Evolutionary conservation across 2,329 filamentous ascomycete genomes (phyloP).

Genomic region (Calonectria henricotiae): DNA sequence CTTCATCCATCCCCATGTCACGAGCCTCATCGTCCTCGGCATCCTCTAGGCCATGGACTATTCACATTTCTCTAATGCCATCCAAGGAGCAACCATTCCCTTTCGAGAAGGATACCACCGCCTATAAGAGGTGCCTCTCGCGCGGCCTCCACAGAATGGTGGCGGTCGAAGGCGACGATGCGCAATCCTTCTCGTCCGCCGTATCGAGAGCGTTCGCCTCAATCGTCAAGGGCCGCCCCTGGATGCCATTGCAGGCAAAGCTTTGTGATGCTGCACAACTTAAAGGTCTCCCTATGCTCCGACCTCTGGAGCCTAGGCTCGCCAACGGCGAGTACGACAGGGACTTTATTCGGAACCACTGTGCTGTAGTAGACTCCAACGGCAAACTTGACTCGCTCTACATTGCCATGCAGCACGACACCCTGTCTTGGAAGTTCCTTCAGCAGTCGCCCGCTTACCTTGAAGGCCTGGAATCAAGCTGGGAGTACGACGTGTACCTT

Average conservation of each 20-base stretch:
- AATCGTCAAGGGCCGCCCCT: conserved; percentile 67
- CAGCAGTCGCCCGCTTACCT: conserved; percentile 66
- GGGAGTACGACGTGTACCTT: conserved; percentile 68
- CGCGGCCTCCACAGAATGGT: conserved; percentile 74
- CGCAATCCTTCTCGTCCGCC: conserved; percentile 66
- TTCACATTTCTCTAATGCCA: conserved; percentile 74
- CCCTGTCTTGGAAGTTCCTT: conserved; percentile 72
- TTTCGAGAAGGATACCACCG: conserved; percentile 75
- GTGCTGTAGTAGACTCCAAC: conserved; percentile 70
- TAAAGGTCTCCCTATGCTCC: conserved; percentile 73
- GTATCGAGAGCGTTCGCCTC: conserved; percentile 67
- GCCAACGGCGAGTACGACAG: conserved; percentile 64
- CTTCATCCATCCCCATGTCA: conserved; percentile 20
- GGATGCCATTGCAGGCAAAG: conserved; percentile 74
- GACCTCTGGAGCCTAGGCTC: conserved; percentile 66
- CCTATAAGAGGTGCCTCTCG: conserved; percentile 75
- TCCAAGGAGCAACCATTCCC: conserved; percentile 71
- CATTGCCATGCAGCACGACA: conserved; percentile 70
- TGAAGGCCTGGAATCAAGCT: conserved; percentile 70
- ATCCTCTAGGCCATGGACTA: conserved; percentile 67
- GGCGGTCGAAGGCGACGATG: conserved; percentile 67
- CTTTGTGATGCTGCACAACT: conserved; percentile 71
- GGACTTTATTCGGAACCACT: conserved; percentile 69
- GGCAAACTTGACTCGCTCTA: conserved; percentile 74
- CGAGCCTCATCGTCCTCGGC: conserved; percentile 32